phyloP scores from a whole-genome alignment of 495 filamentous ascomycete species.

The Aspergillus baeticus region DNA sequence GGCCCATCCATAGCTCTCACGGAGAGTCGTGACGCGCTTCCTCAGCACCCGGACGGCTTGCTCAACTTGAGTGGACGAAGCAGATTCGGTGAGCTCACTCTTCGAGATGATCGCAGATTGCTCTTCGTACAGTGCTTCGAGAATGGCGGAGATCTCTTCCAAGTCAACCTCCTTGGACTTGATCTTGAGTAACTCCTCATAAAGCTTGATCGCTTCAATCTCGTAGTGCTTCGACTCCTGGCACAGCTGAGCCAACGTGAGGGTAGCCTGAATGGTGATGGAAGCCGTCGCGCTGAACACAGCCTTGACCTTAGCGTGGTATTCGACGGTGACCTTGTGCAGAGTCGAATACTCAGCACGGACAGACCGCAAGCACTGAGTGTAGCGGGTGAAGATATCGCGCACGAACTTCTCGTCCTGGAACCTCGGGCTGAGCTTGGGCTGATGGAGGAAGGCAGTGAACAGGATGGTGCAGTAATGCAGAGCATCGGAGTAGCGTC shows the following conservation, averaged over 20 bases:
- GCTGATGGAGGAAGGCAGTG: constrained; percentile 30
- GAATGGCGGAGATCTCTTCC: constrained; percentile 33
- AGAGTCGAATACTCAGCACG: constrained; percentile 32
- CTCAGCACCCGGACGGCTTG: constrained; percentile 29
- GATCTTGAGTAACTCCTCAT: constrained; percentile 36
- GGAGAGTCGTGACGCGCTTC: constrained; percentile 31
- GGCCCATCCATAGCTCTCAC: constrained; percentile 38
- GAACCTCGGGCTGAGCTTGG: constrained; percentile 33
- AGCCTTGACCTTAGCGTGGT: constrained; percentile 30
- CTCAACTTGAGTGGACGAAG: constrained; percentile 29
- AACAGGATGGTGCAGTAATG: constrained; percentile 34
- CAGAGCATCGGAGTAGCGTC: constrained; percentile 37
- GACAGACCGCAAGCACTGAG: constrained; percentile 32
- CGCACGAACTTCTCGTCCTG: constrained; percentile 33
- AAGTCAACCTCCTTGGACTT: constrained; percentile 26
- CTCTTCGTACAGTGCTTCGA: constrained; percentile 41
- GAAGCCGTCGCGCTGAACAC: constrained; percentile 34
- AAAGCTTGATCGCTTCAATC: constrained; percentile 33
- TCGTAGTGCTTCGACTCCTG: constrained; percentile 41
- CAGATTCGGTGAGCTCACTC: constrained; percentile 22
- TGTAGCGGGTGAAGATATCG: constrained; percentile 35
- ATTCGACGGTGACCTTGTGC: constrained; percentile 35
- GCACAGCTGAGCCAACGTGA: constrained; percentile 38
- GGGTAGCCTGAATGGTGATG: constrained; percentile 37
- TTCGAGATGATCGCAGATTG: constrained; percentile 26